Evolutionary conservation across 257 asterid genomes (phyloP).

Genomic region (Solanum clarkiae): DNA sequence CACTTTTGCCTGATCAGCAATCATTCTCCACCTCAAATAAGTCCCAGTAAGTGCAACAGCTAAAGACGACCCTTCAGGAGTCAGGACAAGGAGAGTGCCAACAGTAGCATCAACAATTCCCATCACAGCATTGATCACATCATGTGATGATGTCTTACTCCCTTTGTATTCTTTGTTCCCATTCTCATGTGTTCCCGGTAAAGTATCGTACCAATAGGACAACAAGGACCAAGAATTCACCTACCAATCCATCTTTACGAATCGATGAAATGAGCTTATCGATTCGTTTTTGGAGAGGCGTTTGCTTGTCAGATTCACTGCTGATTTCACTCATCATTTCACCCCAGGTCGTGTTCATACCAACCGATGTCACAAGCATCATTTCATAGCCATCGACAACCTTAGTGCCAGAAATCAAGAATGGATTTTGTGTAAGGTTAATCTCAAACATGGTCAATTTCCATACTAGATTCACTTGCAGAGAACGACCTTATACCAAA

Average conservation of each 20-base stretch:
- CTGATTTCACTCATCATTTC: slow-evolving; percentile 42
- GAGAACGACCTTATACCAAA: slow-evolving; percentile 24
- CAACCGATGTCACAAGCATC: slow-evolving; percentile 37
- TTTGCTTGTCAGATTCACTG: slow-evolving; percentile 16
- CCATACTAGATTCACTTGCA: slow-evolving; percentile 29
- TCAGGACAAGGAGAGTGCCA: slow-evolving; percentile 37
- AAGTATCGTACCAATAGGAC: slow-evolving; percentile 13
- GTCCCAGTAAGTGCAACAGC: slow-evolving; percentile 50
- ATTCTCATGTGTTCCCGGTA: not conserved
- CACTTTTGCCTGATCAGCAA: slow-evolving; percentile 46
- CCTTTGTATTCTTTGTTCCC: not conserved
- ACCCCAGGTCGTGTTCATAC: slow-evolving; percentile 40
- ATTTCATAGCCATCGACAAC: slow-evolving; percentile 30
- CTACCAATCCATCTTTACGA: slow-evolving; percentile 37
- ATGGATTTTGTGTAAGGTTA: slow-evolving; percentile 13
- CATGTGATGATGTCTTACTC: not conserved
- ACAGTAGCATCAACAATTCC: slow-evolving; percentile 33
- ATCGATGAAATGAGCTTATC: slow-evolving; percentile 31
- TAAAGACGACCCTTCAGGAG: slow-evolving; percentile 44
- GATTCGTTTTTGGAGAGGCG: slow-evolving; percentile 38
- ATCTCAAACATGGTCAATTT: slow-evolving; percentile 20
- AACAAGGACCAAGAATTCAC: slow-evolving; percentile 32
- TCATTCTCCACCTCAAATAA: slow-evolving; percentile 43
- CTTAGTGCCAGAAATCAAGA: slow-evolving; percentile 29
- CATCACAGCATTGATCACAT: slow-evolving; percentile 25